These are phyloP conservation scores for Batkoa obscura DNA, from an alignment of 371 early-diverging fungal species.

Conservation along the genomic window DNA sequence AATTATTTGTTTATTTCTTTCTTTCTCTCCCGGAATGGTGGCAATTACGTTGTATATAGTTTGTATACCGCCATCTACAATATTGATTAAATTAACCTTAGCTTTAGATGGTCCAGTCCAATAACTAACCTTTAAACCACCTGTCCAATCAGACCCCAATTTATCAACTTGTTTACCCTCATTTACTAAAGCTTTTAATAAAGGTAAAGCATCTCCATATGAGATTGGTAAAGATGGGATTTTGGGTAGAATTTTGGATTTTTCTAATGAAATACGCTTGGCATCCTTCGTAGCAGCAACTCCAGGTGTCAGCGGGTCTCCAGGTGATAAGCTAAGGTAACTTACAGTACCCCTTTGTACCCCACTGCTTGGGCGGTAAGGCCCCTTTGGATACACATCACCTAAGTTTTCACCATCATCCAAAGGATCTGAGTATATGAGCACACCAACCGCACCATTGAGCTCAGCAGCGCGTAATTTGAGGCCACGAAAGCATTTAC, in stretches of 20 bases:
- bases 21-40: conserved; percentile 1
- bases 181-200: not conserved
- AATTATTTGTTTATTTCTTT: not conserved
- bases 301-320: conserved; percentile 4
- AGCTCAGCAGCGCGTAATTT: conserved; percentile 2
- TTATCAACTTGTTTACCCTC: not conserved
- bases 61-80: not conserved
- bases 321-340: not conserved
- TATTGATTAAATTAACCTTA: not conserved
- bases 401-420: conserved; percentile 1
- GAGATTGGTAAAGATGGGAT: conserved; percentile 2
- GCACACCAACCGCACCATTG: not conserved
- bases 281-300: not conserved
- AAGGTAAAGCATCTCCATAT: not conserved
- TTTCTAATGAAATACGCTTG: not conserved
- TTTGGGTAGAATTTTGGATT: not conserved
- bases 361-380: not conserved
- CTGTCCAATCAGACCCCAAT: conserved; percentile 4
- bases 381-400: conserved; percentile 2
- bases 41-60: conserved; percentile 6
- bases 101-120: conserved; percentile 3
- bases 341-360: not conserved
- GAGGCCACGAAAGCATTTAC: conserved; percentile 1
- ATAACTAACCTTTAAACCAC: not conserved
- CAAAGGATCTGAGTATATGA: conserved; percentile 4